Evolutionary conservation across 495 filamentous ascomycete genomes (phyloP), one percentile per base, ranked within the genome.

Genomic region (Platismatia glauca): DNA sequence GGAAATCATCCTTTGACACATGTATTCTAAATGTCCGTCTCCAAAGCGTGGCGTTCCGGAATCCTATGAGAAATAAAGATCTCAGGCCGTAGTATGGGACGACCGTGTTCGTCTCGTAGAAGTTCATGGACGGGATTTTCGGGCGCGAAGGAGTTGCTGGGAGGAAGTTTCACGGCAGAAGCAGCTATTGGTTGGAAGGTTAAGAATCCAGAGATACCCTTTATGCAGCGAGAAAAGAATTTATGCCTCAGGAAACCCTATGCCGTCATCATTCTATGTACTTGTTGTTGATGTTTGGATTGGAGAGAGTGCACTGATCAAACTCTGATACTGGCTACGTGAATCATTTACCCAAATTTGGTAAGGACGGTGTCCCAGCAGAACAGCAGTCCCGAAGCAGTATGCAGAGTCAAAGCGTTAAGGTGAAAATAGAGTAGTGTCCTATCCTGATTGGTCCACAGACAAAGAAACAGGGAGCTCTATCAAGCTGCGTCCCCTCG

Each of bases 371-470:
- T 31, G 24, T 29, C 48, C 48, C 48, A 52, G 48, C 24, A 31
- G 0, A 4, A 52, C 13, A 29, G 24, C 24, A 18, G 16, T 29
- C 27, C 48, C 7, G 59, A 55, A 31, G 39, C 50, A 41, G 35
- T 55, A 43, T 53, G 41, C 50, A 39, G 46, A 20, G 55, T 61
- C 59, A n/a, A 61, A 61, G 59, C 59, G 59, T 61, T 41, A 31
- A 7, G 24, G 37, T 38, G 9, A 29, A 50, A 33, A 35, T n/a
- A 2, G 48, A 55, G 59, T 61, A 61, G 59, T 43, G 59, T 43
- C 43, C 50, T 38, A 44, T 33, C 11, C 9, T 55, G 48, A 61
- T 61, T 61, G 59, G 59, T n/a, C 24, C 34, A 55, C 27, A 18
- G 22, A 29, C 7, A 55, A 18, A 44, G 22, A 27, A 41, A 33